Percentiles rank a stretch among this genome's conserved stretches.
These are phyloP conservation scores for Neofusicoccum sp. DNA, from an alignment of 2,329 filamentous ascomycete species.

Conservation along the genomic window DNA sequence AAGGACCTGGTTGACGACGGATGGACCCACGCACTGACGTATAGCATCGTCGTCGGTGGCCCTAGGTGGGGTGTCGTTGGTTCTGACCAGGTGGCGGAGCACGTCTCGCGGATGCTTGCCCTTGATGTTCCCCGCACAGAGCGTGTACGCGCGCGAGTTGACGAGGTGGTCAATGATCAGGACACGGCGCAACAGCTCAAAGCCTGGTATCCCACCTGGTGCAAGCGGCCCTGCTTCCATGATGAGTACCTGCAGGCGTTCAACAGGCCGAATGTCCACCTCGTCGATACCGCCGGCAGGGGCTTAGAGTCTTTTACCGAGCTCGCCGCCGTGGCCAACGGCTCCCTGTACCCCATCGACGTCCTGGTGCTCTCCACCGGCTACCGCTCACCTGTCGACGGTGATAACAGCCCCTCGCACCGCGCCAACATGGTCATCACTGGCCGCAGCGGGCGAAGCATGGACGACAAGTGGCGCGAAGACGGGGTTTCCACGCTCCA, in stretches of 20 bases:
- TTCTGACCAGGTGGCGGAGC: slow-evolving; percentile 34
- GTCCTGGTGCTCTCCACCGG: slow-evolving; percentile 49
- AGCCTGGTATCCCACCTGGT: slow-evolving; percentile 61
- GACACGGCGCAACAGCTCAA: slow-evolving; percentile 54
- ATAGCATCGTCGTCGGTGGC: slow-evolving; percentile 39
- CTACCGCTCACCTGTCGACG: slow-evolving; percentile 34
- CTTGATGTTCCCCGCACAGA: slow-evolving; percentile 47
- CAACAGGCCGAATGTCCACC: slow-evolving; percentile 57
- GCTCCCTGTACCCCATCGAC: slow-evolving; percentile 49
- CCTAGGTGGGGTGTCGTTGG: slow-evolving; percentile 27
- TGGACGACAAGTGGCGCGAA: slow-evolving; percentile 48
- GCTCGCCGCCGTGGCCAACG: slow-evolving; percentile 49
- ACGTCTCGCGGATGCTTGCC: slow-evolving; percentile 33
- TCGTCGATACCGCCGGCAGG: slow-evolving; percentile 59
- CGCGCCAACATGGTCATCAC: slow-evolving; percentile 39
- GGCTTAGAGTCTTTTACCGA: slow-evolving; percentile 50
- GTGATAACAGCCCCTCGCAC: slow-evolving; percentile 26
- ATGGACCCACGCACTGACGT: slow-evolving; percentile 42
- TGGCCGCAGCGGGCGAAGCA: slow-evolving; percentile 46
- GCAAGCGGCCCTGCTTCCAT: slow-evolving; percentile 63
- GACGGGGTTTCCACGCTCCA: slow-evolving; percentile 46
- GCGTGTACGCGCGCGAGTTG: slow-evolving; percentile 46
- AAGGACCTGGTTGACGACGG: slow-evolving; percentile 50
- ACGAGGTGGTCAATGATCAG: slow-evolving; percentile 52
- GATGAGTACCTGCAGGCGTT: slow-evolving; percentile 59